Base-by-base conservation (phyloP, 139 green algal species). In the Chlamydomonas sphaeroides region DNA sequence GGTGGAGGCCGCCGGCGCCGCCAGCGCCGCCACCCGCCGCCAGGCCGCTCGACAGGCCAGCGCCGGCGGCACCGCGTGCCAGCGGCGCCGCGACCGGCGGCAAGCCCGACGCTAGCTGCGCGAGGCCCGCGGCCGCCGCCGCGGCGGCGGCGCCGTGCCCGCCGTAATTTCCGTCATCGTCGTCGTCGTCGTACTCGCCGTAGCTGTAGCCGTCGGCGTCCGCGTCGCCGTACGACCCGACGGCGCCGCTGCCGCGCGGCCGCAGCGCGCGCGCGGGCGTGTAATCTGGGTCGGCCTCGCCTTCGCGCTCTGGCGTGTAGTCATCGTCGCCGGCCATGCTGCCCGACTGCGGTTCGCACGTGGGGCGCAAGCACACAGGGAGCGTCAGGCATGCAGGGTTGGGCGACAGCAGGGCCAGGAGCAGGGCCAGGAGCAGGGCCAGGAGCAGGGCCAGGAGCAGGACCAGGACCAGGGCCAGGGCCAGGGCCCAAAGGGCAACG, bases 141-240 rank as follows among this genome's bases (percentile, higher is more conserved):
- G 65, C 76, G n/a, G 57, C 75, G 17, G 69, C 81, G 41, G 28
- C 63, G 49, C 70, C 70, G 45, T 61, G 68, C 8, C 57, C 80
- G 30, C 42, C 72, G 73, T 71, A 51, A 7, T 45, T n/a, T n/a
- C n/a, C 65, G 38, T 84, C 65, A 10, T 49, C 74, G n/a, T 74
- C 73, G 21, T n/a, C 63, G 33, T 17, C 38, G 38, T 33, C 28
- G 42, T 38, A 30, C 8, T 25, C 1, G 10, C 33, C 63, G 63
- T 36, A 23, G 15, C 30, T 17, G 30, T 17, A 7, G 30, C 30
- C 30, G 30, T 38, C 59, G 30, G 5, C 59, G 59, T 38, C 59
- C 5, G 10, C 59, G 30, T 28, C 59, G 30, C 30, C 59, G n/a
- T n/a, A n/a, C n/a, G n/a, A n/a, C n/a, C n/a, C n/a, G n/a, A n/a